Base-by-base conservation (phyloP, 2,329 filamentous ascomycete genomes). In the Diaporthe amygdali region DNA sequence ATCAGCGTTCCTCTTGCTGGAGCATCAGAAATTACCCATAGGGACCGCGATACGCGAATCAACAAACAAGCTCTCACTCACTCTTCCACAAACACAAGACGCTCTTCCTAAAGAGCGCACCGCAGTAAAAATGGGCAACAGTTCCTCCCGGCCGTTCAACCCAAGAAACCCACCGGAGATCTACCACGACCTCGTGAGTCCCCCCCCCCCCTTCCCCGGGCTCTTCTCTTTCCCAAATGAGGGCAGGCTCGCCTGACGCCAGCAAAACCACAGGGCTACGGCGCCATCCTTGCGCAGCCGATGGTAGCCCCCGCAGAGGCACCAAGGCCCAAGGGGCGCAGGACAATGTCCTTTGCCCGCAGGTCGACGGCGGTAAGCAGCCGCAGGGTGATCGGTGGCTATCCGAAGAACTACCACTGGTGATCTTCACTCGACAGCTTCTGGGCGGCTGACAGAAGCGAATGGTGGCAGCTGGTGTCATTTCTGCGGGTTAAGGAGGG, bases 121-220 rank as follows among this genome's bases (percentile, higher is more conserved):
- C 1, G 5, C 27, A 12, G 3, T 10, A 3, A 59, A 9, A 25
- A 68, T 68, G 66, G 66, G 66, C 25, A 68, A 56, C 25, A 59
- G 30, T 6, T 39, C 52, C 27, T 59, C 52, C 25, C 54, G 66
- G n/a, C 39, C 20, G 15, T 20, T 51, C 41, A 39, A 49, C 52
- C 10, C 52, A 5, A 51, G 66, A 7, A 12, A 2, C 3, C 17
- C 44, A 2, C 52, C 2, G 10, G 52, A 41, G 3, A 59, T 68
- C 22, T 68, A 68, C 17, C 8, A 67, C 7, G 66, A 68, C 32
- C 32, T 51, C 22, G 66, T 68, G 20, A 68, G 52, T 51, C 15
- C 12, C 20, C 12, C 3, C 15, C 2, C 5, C 14, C 10, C 1
- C 2, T 2, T 30, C 3, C 3, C 14, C 4, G 7, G 2, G 2